A percentile compares a stretch with the other conserved stretches of the same genome.
These are phyloP conservation scores for Omphalea diandra DNA, from an alignment of 441 rosid genomes.

Conservation along the genomic window DNA sequence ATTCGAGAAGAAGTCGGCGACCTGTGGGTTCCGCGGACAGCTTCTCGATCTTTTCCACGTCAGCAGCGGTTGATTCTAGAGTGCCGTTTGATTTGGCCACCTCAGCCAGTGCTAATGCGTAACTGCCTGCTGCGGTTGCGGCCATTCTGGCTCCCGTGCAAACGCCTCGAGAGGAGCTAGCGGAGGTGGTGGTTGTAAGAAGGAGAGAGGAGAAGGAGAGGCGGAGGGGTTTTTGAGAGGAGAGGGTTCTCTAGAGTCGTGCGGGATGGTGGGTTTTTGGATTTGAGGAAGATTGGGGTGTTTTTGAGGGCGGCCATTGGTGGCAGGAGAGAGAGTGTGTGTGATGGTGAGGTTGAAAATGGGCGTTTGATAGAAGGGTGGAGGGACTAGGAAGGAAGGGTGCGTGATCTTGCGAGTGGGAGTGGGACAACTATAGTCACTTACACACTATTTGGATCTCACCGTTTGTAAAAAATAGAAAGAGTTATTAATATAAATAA, in stretches of 20 bases:
- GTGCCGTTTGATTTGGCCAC: conserved; percentile 58
- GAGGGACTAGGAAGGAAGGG: conserved; percentile 11
- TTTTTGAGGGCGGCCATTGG: conserved; percentile 65
- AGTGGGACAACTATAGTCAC: neutral
- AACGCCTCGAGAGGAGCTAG: conserved; percentile 31
- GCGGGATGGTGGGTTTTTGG: conserved; percentile 46
- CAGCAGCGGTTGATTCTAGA: conserved; percentile 62
- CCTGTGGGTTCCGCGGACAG: conserved; percentile 52
- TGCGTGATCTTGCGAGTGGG: conserved; percentile 18
- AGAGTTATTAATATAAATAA: too few species aligned
- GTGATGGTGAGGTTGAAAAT: neutral
- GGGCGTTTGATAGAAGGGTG: conserved; percentile 1
- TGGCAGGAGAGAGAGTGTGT: neutral
- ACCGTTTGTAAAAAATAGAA: too few species aligned
- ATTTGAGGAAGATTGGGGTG: conserved; percentile 48
- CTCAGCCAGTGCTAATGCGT: conserved; percentile 73
- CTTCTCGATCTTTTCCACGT: conserved; percentile 66
- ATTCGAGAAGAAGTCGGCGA: conserved; percentile 54
- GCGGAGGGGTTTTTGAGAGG: conserved; percentile 38
- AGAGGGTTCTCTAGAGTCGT: conserved; percentile 31
- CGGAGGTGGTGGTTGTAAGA: conserved; percentile 22
- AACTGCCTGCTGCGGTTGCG: conserved; percentile 57
- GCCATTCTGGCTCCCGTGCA: conserved; percentile 51
- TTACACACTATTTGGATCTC: too few species aligned
- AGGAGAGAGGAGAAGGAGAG: conserved; percentile 44